Base-by-base conservation (phyloP, 306 rosid genomes). In the Lathyrus aphaca region DNA sequence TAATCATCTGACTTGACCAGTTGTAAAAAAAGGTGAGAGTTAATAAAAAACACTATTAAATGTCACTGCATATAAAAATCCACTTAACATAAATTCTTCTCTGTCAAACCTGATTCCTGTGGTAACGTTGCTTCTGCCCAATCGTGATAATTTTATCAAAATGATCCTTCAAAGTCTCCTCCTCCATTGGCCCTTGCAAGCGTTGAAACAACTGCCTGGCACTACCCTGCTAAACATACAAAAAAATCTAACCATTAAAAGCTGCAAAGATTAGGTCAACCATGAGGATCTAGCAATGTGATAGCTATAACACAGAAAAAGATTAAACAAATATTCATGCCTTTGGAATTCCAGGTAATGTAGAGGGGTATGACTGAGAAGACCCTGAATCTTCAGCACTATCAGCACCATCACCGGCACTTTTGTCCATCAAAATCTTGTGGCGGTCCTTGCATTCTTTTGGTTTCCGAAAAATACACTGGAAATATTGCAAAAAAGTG, bases 371-470 rank as follows among this genome's bases (percentile, higher is more conserved):
- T 67, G 99, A 92, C 80, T 91, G 99, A 74, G 97, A 91, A 66
- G 97, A 89, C 68, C 97, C 99, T 19, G 99, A 95, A 81, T 95
- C 97, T 79, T 95, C 99, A 56, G 96, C 99, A 76, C 99, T 95
- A 59, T 95, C 99, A 25, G 93, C 97, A 68, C 99, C 97, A 82
- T 95, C 99, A 71, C 95, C 96, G 70, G 91, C 71, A 71, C 78
- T 79, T 83, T 82, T 87, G 66, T 95, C 97, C 97, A 95, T 95
- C 48, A 95, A 82, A 69, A 83, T 35, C 79, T 91, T 95, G 84
- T 95, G 99, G 44, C 96, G 97, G 71, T 95, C 99, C 80, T 89
- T 95, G 86, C 97, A 95, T 76, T 91, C 99, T 69, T 86, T 89
- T 76, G 99, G 93, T 77, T 86, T 91, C 75, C 97, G 96, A 80